These are phyloP conservation scores for Suillus hirtellus DNA, from an alignment of 768 basidiomycete genomes.

Conservation along the genomic window DNA sequence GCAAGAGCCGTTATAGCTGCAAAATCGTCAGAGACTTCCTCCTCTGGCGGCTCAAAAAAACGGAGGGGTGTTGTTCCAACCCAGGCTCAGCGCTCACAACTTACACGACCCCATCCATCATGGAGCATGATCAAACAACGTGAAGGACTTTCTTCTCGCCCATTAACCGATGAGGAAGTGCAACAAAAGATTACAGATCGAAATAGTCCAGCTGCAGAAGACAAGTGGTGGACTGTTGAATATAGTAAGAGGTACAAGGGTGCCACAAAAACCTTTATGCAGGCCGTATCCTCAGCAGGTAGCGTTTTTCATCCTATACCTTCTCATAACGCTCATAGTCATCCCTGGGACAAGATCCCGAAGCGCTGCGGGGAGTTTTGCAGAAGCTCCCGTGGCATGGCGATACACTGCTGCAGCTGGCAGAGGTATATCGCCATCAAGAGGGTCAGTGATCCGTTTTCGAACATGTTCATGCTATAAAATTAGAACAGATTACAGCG, in stretches of 20 bases:
- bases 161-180: conserved; percentile 56
- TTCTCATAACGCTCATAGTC: conserved; percentile 5
- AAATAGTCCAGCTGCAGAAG: conserved; percentile 47
- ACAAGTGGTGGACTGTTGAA: conserved; percentile 89
- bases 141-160: conserved; percentile 71
- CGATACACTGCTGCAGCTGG: conserved; percentile 85
- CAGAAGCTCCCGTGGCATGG: conserved; percentile 86
- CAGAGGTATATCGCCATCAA: conserved; percentile 82
- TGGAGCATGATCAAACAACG: conserved; percentile 75
- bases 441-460: conserved; percentile 59
- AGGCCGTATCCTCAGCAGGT: conserved; percentile 82
- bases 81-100: conserved; percentile 57
- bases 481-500: conserved; percentile 64
- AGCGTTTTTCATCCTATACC: conserved; percentile 22
- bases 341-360: conserved; percentile 55
- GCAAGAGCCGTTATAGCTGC: conserved; percentile 79
- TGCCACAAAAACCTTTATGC: conserved; percentile 78
- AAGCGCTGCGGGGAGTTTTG: conserved; percentile 76
- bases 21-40: conserved; percentile 38
- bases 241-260: conserved; percentile 85
- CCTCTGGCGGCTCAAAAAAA: conserved; percentile 36
- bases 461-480: conserved; percentile 1
- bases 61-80: conserved; percentile 35
- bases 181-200: conserved; percentile 42
- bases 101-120: conserved; percentile 72